Evolutionary conservation across 2,329 filamentous ascomycete species (phyloP).

Genomic region (Botryosphaeria dothidea): DNA sequence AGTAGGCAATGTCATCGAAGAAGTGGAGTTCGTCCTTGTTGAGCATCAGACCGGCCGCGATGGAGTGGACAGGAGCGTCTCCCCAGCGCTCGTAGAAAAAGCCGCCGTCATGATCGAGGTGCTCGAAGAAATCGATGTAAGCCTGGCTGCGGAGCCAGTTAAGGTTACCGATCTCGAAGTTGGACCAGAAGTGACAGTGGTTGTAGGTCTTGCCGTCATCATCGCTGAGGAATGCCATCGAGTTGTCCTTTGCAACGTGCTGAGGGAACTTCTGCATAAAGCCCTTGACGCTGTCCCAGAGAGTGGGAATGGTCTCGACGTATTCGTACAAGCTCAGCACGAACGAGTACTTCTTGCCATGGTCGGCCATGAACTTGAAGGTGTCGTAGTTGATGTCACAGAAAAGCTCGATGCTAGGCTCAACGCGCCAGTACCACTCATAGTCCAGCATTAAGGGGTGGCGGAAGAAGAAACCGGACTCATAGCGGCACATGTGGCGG

Average conservation of each 20-base stretch:
- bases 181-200: slow-evolving; percentile 99
- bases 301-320: slow-evolving; percentile 88
- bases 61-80: slow-evolving; percentile 97
- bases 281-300: slow-evolving; percentile 94
- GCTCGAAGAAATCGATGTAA: slow-evolving; percentile 88
- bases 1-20: slow-evolving; percentile 98
- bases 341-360: slow-evolving; percentile 98
- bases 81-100: slow-evolving; percentile 99
- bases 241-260: slow-evolving; percentile 81
- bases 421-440: slow-evolving; percentile 99
- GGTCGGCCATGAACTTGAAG: slow-evolving; percentile 94
- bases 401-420: slow-evolving; percentile 94
- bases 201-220: slow-evolving; percentile 93
- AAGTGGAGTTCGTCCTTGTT: slow-evolving; percentile 96
- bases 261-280: slow-evolving; percentile 91
- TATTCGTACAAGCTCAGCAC: slow-evolving; percentile 96
- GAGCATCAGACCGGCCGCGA: slow-evolving; percentile 82
- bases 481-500: slow-evolving; percentile 98
- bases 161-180: slow-evolving; percentile 94
- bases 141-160: slow-evolving; percentile 88
- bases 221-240: slow-evolving; percentile 87
- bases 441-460: slow-evolving; percentile 92
- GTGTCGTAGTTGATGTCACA: slow-evolving; percentile 96
- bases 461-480: slow-evolving; percentile 99
- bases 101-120: slow-evolving; percentile 84